These are phyloP conservation scores for Globisporangium cystogenes DNA, from an alignment of 352 stramenopile genomes.

Conservation along the genomic window DNA sequence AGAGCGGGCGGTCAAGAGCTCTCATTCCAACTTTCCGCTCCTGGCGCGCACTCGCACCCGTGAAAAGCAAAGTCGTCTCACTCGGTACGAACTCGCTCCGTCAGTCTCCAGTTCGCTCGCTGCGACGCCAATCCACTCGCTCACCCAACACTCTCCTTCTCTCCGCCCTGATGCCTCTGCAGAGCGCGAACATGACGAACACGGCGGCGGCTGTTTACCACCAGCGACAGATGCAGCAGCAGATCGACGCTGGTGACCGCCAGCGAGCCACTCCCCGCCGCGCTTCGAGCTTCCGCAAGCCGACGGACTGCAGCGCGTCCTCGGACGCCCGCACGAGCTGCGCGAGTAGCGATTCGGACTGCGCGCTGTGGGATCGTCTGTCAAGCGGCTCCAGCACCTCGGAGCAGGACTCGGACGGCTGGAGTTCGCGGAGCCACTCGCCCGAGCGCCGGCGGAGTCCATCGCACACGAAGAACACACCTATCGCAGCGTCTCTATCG, in stretches of 20 bases:
- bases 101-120: neutral
- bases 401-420: conserved; percentile 20
- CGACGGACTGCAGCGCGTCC: conserved; percentile 19
- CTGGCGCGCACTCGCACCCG: neutral
- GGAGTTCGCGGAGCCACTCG: conserved; percentile 14
- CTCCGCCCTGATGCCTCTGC: neutral
- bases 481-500: neutral
- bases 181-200: neutral
- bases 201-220: neutral
- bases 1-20: neutral
- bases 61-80: neutral
- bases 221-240: neutral
- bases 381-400: conserved; percentile 26
- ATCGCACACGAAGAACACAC: neutral
- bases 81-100: neutral
- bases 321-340: conserved; percentile 35
- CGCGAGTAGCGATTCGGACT: conserved; percentile 28
- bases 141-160: neutral
- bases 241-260: neutral
- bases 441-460: conserved; percentile 1
- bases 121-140: neutral
- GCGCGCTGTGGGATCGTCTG: conserved; percentile 33
- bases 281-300: conserved; percentile 7
- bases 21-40: neutral
- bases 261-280: neutral